Base-by-base conservation (phyloP, 345 rosid genomes). In the Hibiscus tridactylites region DNA sequence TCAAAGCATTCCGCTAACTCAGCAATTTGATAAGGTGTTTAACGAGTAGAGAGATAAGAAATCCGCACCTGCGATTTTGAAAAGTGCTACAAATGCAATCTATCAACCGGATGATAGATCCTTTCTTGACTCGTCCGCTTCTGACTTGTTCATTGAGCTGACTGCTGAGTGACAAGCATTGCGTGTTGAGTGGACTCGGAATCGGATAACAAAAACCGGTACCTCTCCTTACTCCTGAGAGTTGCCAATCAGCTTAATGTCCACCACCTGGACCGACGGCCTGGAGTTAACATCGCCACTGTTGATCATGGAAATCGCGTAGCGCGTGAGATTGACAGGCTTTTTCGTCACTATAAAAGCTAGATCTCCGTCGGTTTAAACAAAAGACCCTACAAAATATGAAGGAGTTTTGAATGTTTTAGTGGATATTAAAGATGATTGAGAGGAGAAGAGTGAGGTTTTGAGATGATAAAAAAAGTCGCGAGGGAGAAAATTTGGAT, bases 41-140 rank as follows among this genome's bases (percentile, higher is more conserved):
- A 47, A 47, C 1, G 58, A 57, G 1, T 65, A 67, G 21, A n/a
- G 42, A 71, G 47, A n/a, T 8, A 19, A 35, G 5, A 4, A 59
- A 79, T 5, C 79, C 73, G 71, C 72, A 89, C 93, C 82, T 86
- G 86, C 92, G 96, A 59, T 79, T 85, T 71, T 79, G 91, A 53
- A 84, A 83, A 31, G 81, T 75, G 82, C 91, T 88, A 87, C 97
- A 93, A 72, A 91, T 88, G 81, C 88, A 90, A 75, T 89, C 98
- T 52, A 88, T 82, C 49, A 93, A 78, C 83, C 89, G 98, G 78
- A 93, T 79, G 35, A 93, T 83, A n/a, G 96, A 91, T 62, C 98
- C 97, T 59, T 80, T 88, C 81, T 74, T 82, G 83, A 88, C 84
- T 7, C 70, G 82, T 57, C 85, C 88, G 24, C 75, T 68, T 73